A percentile compares a stretch with the other conserved stretches of the same genome.
phyloP scores from a whole-genome alignment of 2,329 filamentous ascomycete species.

The Atkinsonella texensis region DNA sequence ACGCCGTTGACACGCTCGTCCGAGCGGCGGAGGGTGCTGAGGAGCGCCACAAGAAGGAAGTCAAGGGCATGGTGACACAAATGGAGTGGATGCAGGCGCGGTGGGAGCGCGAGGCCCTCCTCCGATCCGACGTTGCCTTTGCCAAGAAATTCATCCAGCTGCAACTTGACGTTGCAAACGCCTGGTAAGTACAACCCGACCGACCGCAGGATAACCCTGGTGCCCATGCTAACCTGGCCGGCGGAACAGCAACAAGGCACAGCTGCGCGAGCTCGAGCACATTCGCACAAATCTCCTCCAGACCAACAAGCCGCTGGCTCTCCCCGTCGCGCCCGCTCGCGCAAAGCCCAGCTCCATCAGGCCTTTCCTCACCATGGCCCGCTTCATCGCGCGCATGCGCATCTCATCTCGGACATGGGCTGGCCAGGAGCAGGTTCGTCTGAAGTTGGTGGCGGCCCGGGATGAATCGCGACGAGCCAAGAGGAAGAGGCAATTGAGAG shows the following conservation, averaged over 20 bases:
- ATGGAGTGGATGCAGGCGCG: slow-evolving; percentile 82
- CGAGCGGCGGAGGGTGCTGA: slow-evolving; percentile 50
- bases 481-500: slow-evolving; percentile 27
- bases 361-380: slow-evolving; percentile 34
- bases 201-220: too few relatives aligned
- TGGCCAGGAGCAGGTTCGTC: slow-evolving; percentile 37
- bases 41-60: slow-evolving; percentile 58
- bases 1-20: slow-evolving; percentile 46
- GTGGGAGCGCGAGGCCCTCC: slow-evolving; percentile 65
- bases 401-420: slow-evolving; percentile 37
- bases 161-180: slow-evolving; percentile 71
- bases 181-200: slow-evolving; percentile 57
- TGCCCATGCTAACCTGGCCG: neutral
- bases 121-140: slow-evolving; percentile 70
- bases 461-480: slow-evolving; percentile 34
- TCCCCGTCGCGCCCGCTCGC: slow-evolving; percentile 13
- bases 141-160: slow-evolving; percentile 75
- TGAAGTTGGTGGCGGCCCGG: slow-evolving; percentile 34
- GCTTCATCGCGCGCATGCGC: slow-evolving; percentile 40
- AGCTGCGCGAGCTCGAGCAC: slow-evolving; percentile 71
- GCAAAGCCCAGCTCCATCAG: slow-evolving; percentile 23
- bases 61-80: slow-evolving; percentile 75
- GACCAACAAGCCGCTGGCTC: slow-evolving; percentile 23
- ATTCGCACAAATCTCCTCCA: slow-evolving; percentile 46
- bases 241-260: slow-evolving; percentile 68